A percentile compares a stretch with the other conserved stretches of the same genome.
Evolutionary conservation across 768 basidiomycete species (phyloP).

Genomic region (Tricholoma flavovirens): DNA sequence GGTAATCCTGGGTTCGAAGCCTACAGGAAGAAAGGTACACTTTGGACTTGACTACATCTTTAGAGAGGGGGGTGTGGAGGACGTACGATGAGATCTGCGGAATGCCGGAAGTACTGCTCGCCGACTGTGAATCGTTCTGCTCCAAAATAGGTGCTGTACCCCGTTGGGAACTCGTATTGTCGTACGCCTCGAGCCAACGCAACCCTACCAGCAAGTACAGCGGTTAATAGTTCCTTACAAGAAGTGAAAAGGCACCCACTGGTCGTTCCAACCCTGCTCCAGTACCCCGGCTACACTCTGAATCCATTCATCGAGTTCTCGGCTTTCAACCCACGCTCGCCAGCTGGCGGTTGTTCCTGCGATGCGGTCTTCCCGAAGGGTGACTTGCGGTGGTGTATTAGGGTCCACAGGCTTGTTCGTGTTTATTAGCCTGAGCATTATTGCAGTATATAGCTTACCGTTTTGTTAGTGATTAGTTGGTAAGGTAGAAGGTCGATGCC

Average conservation of each 20-base stretch:
- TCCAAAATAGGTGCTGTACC: conserved; percentile 81
- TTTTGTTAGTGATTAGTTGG: conserved; percentile 84
- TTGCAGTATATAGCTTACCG: conserved; percentile 42
- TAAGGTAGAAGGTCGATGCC: conserved; percentile 74
- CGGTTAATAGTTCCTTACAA: neutral
- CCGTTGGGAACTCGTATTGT: conserved; percentile 94
- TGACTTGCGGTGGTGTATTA: conserved; percentile 55
- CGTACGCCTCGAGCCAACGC: conserved; percentile 51
- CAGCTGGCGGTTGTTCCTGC: conserved; percentile 75
- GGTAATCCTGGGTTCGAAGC: conserved; percentile 62
- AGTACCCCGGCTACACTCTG: conserved; percentile 84
- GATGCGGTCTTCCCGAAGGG: conserved; percentile 70
- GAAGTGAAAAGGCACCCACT: conserved; percentile 39
- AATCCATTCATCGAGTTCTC: conserved; percentile 92
- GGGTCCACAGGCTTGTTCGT: conserved; percentile 65
- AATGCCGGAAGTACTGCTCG: conserved; percentile 85
- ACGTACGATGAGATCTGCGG: conserved; percentile 47
- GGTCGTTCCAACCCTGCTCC: conserved; percentile 85
- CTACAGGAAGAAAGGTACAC: conserved; percentile 18
- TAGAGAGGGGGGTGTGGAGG: neutral
- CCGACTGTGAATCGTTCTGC: conserved; percentile 77
- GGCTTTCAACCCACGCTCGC: conserved; percentile 70
- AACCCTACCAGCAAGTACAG: conserved; percentile 33
- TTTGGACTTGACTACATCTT: neutral
- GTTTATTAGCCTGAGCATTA: conserved; percentile 8